Percentiles rank a stretch among this genome's conserved stretches.
Conservation (phyloP, 2,329 filamentous ascomycete genomes). For the Endocalyx cinctus region DNA sequence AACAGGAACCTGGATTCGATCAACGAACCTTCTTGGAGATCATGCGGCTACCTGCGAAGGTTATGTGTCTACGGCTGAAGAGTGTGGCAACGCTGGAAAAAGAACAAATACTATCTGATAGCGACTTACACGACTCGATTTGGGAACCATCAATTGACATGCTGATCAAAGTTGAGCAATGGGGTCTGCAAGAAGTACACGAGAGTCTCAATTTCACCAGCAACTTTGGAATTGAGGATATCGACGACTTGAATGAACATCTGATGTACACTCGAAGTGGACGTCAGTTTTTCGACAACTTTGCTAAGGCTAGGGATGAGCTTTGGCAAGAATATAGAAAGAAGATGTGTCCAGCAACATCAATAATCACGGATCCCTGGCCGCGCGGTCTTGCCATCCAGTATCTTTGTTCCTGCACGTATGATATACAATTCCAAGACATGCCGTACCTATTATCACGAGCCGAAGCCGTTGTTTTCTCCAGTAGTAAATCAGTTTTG, state of each 20-base stretch:
- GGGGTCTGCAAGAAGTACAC: slow-evolving; percentile 9
- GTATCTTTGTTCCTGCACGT: too few species aligned
- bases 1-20: slow-evolving; percentile 5
- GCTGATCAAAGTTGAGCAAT: slow-evolving; percentile 20
- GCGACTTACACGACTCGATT: slow-evolving; percentile 10
- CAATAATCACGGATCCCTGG: slow-evolving; percentile 8
- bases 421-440: too few species aligned
- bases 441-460: slow-evolving; percentile 17
- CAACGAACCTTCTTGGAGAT: background rate
- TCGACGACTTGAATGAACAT: too few species aligned
- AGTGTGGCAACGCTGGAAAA: too few species aligned
- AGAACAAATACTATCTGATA: too few species aligned
- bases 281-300: slow-evolving; percentile 13
- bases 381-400: slow-evolving; percentile 15
- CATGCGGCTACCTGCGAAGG: too few species aligned
- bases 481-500: slow-evolving; percentile 3
- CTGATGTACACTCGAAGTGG: too few species aligned
- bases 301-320: slow-evolving; percentile 14
- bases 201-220: background rate
- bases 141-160: slow-evolving; percentile 28
- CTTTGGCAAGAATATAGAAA: slow-evolving; percentile 11
- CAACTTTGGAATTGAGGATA: too few species aligned
- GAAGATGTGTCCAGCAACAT: slow-evolving; percentile 2
- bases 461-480: slow-evolving; percentile 15
- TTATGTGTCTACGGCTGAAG: too few species aligned